Conservation (phyloP, 169 alveolate genomes). For the Cryptosporidium andersoni region DNA sequence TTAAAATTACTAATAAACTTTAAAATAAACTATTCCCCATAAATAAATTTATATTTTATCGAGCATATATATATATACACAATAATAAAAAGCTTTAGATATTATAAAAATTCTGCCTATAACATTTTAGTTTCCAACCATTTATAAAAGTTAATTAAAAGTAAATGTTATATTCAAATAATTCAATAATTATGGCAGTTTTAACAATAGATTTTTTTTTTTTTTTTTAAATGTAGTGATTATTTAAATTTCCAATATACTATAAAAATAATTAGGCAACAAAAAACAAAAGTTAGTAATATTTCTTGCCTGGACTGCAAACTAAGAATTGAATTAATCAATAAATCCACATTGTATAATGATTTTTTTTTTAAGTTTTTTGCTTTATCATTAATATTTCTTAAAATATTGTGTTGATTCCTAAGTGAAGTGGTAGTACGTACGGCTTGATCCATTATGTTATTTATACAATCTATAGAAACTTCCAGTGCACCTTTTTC, state of each 20-base stretch:
- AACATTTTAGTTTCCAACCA: neutral
- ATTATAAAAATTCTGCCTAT: neutral
- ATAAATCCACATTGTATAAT: constrained; percentile 2
- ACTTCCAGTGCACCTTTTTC: constrained; percentile 31
- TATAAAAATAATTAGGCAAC: neutral
- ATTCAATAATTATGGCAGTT: neutral
- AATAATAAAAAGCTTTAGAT: neutral
- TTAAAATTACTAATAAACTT: neutral
- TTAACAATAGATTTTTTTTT: neutral
- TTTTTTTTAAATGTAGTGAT: neutral
- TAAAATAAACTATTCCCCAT: neutral
- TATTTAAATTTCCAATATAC: neutral
- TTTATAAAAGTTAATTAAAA: no score
- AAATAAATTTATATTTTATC: no score
- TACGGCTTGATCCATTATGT: constrained; percentile 39
- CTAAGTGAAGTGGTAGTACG: constrained; percentile 19
- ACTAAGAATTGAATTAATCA: constrained; percentile 13
- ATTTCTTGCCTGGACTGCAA: constrained; percentile 28
- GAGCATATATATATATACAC: no score
- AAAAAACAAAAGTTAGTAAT: neutral
- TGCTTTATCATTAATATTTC: constrained; percentile 11
- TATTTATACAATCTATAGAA: constrained; percentile 16
- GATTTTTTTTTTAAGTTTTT: constrained; percentile 38
- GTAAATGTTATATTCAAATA: no score
- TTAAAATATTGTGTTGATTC: constrained; percentile 10